A percentile compares a stretch with the other conserved stretches of the same genome.
Evolutionary conservation across 805 yeast species (phyloP).

Genomic region (Pichia sporocuriosa): DNA sequence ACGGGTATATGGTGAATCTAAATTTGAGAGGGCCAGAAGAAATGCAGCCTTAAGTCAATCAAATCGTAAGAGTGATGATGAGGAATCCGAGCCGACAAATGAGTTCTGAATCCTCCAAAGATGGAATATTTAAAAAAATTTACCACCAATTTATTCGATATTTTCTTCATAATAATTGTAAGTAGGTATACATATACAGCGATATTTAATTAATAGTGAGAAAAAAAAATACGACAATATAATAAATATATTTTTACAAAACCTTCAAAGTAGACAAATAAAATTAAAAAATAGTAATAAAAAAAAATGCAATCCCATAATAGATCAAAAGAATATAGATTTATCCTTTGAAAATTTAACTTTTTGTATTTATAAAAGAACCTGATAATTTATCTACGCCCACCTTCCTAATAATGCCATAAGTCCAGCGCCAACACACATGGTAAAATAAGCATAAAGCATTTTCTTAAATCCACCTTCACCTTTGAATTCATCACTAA

Average conservation of each 20-base stretch:
- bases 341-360: too few species aligned
- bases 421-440: slow-evolving; percentile 62
- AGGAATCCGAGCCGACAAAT: slow-evolving; percentile 19
- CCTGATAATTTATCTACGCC: slow-evolving; percentile 37
- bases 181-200: too few species aligned
- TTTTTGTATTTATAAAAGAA: too few species aligned
- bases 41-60: slow-evolving; percentile 25
- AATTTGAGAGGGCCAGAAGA: slow-evolving; percentile 26
- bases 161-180: too few species aligned
- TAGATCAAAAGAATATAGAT: too few species aligned
- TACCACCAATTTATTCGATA: too few species aligned
- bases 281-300: not conserved
- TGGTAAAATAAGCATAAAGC: slow-evolving; percentile 44
- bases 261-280: too few species aligned
- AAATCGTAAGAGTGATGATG: slow-evolving; percentile 31
- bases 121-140: too few species aligned
- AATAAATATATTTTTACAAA: not conserved
- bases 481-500: slow-evolving; percentile 59
- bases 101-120: too few species aligned
- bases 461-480: slow-evolving; percentile 43
- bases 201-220: too few species aligned
- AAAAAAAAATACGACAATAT: too few species aligned
- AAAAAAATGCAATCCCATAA: too few species aligned
- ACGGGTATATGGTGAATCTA: slow-evolving; percentile 15
- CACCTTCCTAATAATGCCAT: slow-evolving; percentile 76